Conservation (phyloP, 176 grass and related monocot species). For the Miscanthus lutarioriparius region DNA sequence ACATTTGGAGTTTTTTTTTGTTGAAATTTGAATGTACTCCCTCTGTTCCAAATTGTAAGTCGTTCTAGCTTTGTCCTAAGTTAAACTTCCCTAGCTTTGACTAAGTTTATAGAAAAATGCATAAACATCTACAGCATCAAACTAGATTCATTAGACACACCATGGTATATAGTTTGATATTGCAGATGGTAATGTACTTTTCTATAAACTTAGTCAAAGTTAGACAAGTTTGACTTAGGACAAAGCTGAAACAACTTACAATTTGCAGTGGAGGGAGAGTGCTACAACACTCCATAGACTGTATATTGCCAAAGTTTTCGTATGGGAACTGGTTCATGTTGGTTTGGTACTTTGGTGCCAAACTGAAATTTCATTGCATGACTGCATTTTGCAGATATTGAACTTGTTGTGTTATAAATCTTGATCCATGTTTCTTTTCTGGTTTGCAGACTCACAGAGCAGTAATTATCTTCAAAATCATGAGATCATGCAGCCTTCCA, state of each 20-base stretch:
- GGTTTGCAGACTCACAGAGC: conserved; percentile 55
- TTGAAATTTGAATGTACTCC: background rate
- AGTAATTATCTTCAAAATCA: conserved; percentile 68
- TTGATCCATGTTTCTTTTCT: conserved; percentile 35
- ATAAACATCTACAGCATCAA: background rate
- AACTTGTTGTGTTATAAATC: background rate
- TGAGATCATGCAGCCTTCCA: conserved; percentile 60
- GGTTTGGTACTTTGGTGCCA: background rate
- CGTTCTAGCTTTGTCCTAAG: background rate
- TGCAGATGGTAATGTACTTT: background rate
- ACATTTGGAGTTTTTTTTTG: background rate
- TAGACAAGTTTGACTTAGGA: background rate
- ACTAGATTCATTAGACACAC: background rate
- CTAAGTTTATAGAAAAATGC: background rate
- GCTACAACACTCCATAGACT: background rate
- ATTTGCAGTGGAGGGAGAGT: background rate
- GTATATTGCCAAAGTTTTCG: background rate
- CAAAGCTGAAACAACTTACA: background rate
- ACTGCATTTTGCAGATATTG: background rate
- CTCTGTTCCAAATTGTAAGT: background rate
- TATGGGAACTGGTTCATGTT: background rate
- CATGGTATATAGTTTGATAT: background rate
- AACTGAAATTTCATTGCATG: conserved; percentile 17
- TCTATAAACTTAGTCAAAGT: background rate
- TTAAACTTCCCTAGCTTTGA: background rate